These are phyloP conservation scores for Favolaschia claudopus DNA, from an alignment of 768 basidiomycete species.

Conservation along the genomic window DNA sequence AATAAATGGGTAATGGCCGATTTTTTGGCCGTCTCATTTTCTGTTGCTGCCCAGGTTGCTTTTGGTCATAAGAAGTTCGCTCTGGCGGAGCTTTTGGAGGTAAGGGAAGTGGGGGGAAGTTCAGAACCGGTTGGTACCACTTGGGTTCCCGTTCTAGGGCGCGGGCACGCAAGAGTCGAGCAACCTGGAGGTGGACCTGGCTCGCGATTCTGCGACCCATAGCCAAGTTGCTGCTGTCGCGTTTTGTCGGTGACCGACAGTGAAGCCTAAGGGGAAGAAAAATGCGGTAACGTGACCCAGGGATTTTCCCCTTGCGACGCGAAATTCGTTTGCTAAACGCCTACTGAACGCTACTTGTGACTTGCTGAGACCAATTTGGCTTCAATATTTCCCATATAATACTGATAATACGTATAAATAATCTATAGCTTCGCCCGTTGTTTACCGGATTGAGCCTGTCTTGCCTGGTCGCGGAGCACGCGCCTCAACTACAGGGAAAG, in stretches of 20 bases:
- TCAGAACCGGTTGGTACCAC: slow-evolving; percentile 87
- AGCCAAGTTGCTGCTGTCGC: too few relatives aligned
- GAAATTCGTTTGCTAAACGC: background rate
- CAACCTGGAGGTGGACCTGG: slow-evolving; percentile 89
- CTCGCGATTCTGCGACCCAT: slow-evolving; percentile 86
- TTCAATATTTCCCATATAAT: background rate
- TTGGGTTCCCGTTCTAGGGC: slow-evolving; percentile 71
- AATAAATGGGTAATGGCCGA: slow-evolving; percentile 68
- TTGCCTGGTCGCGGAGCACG: slow-evolving; percentile 60
- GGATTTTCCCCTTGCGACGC: background rate
- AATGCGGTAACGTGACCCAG: background rate
- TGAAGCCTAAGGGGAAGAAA: background rate
- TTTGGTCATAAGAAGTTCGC: slow-evolving; percentile 63
- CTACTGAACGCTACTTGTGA: background rate
- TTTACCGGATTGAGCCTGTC: slow-evolving; percentile 10
- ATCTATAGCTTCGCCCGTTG: slow-evolving; percentile 13
- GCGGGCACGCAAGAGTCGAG: slow-evolving; percentile 76
- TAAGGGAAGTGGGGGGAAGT: slow-evolving; percentile 87
- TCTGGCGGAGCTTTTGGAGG: slow-evolving; percentile 76
- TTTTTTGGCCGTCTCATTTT: slow-evolving; percentile 49
- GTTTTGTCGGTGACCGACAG: too few relatives aligned
- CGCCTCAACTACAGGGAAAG: slow-evolving; percentile 49
- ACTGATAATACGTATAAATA: background rate
- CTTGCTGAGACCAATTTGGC: background rate
- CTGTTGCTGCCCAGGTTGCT: slow-evolving; percentile 28